phyloP scores from a whole-genome alignment of 2,329 filamentous ascomycete genomes.

The Botrytis pseudocinerea region DNA sequence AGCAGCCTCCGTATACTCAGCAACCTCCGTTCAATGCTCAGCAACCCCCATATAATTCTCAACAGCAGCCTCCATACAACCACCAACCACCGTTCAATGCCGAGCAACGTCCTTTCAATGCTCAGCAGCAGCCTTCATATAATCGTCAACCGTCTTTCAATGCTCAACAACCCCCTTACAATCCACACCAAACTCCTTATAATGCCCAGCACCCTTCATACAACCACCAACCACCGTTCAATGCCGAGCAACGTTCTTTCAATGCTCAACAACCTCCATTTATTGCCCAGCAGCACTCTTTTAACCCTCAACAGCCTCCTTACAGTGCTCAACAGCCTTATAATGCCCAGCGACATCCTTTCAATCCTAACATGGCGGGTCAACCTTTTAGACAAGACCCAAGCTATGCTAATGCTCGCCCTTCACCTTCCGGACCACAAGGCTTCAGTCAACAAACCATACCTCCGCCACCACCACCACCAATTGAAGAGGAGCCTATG shows the following conservation, averaged over 20 bases:
- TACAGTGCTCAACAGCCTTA: background rate
- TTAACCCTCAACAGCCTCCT: slow-evolving; percentile 31
- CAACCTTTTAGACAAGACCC: slow-evolving; percentile 37
- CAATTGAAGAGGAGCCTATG: slow-evolving; percentile 16
- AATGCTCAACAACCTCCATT: slow-evolving; percentile 29
- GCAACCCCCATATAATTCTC: slow-evolving; percentile 1
- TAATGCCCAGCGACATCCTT: slow-evolving; percentile 7
- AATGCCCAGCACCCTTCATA: slow-evolving; percentile 16
- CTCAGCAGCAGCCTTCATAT: slow-evolving; percentile 9
- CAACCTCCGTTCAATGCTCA: slow-evolving; percentile 34
- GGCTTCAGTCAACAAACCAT: slow-evolving; percentile 19
- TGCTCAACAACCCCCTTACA: slow-evolving; percentile 36
- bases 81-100: background rate
- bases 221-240: slow-evolving; percentile 1
- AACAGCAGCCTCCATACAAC: slow-evolving; percentile 4
- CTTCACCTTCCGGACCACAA: slow-evolving; percentile 35
- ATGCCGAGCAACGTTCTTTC: slow-evolving; percentile 13
- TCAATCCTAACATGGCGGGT: slow-evolving; percentile 11
- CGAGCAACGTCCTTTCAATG: background rate
- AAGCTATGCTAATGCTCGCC: slow-evolving; percentile 37
- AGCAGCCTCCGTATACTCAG: slow-evolving; percentile 28
- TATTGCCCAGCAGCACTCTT: slow-evolving; percentile 37
- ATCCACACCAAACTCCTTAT: slow-evolving; percentile 35
- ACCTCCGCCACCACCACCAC: slow-evolving; percentile 10
- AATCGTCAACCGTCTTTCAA: slow-evolving; percentile 25